Conservation (phyloP, 1,284 basidiomycete species). For the Tranzscheliella williamsii region DNA sequence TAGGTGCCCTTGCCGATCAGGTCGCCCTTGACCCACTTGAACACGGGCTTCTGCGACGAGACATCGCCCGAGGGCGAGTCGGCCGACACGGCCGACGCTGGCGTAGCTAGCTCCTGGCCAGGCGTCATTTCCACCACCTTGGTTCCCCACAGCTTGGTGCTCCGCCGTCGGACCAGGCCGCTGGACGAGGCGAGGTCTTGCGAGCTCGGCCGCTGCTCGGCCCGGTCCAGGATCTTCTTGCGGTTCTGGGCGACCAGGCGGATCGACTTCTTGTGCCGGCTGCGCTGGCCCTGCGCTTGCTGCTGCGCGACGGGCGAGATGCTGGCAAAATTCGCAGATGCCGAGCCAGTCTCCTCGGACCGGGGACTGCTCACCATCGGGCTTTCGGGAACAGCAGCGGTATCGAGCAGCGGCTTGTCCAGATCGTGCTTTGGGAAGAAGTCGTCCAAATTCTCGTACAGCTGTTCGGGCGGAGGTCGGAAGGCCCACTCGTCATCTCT, state of each 20-base stretch:
- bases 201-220: constrained; percentile 58
- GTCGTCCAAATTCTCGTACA: constrained; percentile 88
- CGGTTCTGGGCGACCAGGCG: constrained; percentile 78
- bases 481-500: constrained; percentile 64
- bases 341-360: constrained; percentile 7
- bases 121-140: constrained; percentile 89
- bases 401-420: constrained; percentile 91
- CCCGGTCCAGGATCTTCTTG: constrained; percentile 56
- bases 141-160: constrained; percentile 95
- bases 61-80: constrained; percentile 56
- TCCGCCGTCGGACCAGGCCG: constrained; percentile 73
- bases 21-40: constrained; percentile 98
- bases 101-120: constrained; percentile 62
- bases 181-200: constrained; percentile 63
- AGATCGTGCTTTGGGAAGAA: constrained; percentile 97
- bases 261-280: constrained; percentile 78
- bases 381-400: constrained; percentile 70
- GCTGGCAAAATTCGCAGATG: constrained; percentile 6
- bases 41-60: constrained; percentile 66
- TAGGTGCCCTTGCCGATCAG: constrained; percentile 96
- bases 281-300: constrained; percentile 16
- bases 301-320: constrained; percentile 2
- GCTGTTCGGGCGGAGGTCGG: constrained; percentile 88
- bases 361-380: constrained; percentile 63
- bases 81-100: constrained; percentile 42